Base-by-base conservation (phyloP, 352 stramenopile species). In the Phytopythium chamaehyphon region DNA sequence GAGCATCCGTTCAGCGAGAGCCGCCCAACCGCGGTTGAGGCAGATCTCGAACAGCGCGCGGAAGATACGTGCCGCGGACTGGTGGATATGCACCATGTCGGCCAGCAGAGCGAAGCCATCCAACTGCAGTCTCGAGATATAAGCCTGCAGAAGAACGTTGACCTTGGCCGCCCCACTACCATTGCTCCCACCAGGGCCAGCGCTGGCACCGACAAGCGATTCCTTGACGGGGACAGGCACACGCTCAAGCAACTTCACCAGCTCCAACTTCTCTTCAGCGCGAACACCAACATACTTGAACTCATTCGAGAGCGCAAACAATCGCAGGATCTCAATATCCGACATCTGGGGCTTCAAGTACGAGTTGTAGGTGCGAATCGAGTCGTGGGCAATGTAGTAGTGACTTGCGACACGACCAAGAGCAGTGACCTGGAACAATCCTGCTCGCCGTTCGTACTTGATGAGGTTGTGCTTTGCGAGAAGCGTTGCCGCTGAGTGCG, bases 61-160 rank as follows among this genome's bases (percentile, higher is more conserved):
- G 82, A 99, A 98, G 60, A 99, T 98, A 73, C 98, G 90, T 0
- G 92, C 95, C 14, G 97, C 97, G 6, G 91, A 99, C 63, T 99
- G 97, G 62, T 99, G 96, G 58, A 99, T 98, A 67, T 99, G 98
- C 3, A 92, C 90, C 96, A 99, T 99, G 63, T 99, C 98, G n/a
- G 96, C 89, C 7, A 98, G 70, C 19, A 99, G 64, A 5, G 97
- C 97, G 76, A 99, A 99, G 0, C 97, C 97, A 64, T 99, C 97
- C 8, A 99, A 76, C 55, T 93, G 97, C 28, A 99, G 64, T 11
- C 96, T 83, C 42, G 91, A 98, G 59, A 99, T 99, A 63, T 99
- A 99, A 28, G 96, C 92, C 76, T 99, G 98, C 12, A 99, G 69
- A 21, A 99, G 81, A 19, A 99, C 97, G 51, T 99, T 99, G 24